Percentiles rank a stretch among this genome's conserved stretches.
phyloP scores from a whole-genome alignment of 805 yeast genomes.

The Hyphopichia homilentoma region DNA sequence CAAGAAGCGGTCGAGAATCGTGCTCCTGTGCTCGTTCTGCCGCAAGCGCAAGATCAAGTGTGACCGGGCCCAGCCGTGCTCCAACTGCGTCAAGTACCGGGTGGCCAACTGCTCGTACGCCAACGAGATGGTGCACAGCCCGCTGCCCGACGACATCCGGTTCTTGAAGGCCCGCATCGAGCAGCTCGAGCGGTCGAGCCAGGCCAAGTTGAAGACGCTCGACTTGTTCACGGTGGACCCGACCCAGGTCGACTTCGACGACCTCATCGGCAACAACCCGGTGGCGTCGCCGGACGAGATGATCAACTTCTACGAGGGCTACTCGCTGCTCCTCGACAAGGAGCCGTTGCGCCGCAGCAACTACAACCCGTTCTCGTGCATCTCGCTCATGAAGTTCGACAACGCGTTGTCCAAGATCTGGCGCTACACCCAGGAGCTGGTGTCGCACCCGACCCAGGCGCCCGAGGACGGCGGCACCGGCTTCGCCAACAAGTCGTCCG shows the following conservation, averaged over 20 bases:
- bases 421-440: conserved; percentile 4
- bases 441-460: no score
- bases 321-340: conserved; percentile 19
- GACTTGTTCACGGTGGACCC: not conserved
- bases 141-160: not conserved
- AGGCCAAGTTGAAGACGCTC: not conserved
- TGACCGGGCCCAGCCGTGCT: not conserved
- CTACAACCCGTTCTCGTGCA: conserved; percentile 30
- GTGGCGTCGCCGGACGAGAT: conserved; percentile 11
- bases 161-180: not conserved
- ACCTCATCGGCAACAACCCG: conserved; percentile 11
- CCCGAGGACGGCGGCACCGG: no score
- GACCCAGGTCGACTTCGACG: not conserved
- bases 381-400: conserved; percentile 25
- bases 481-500: not conserved
- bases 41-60: not conserved
- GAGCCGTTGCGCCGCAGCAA: conserved; percentile 22
- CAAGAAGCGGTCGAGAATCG: not conserved
- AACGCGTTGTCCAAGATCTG: conserved; percentile 13
- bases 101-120: not conserved
- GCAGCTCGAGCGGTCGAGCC: not conserved
- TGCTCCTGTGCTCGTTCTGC: not conserved
- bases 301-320: conserved; percentile 16
- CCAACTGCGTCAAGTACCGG: not conserved
- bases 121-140: not conserved